Evolutionary conservation across 306 rosid species (phyloP).

Genomic region (Cucurbita argyrosperma): DNA sequence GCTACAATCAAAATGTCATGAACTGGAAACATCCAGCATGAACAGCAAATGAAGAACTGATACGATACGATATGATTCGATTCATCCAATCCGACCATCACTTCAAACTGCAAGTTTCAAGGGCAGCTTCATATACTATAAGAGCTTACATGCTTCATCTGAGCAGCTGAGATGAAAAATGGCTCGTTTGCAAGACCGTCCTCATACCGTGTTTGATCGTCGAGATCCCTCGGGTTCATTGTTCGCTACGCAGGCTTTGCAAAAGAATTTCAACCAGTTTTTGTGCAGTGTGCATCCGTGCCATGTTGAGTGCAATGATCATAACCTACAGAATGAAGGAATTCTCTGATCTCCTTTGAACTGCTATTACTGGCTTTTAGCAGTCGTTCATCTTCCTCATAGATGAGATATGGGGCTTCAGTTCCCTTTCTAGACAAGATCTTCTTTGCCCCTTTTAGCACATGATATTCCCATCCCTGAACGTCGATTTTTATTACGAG

Average conservation of each 20-base stretch:
- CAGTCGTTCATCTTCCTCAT: conserved; percentile 86
- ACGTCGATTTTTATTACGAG: conserved; percentile 83
- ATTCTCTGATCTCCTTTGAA: conserved; percentile 56
- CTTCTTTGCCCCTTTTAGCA: conserved; percentile 76
- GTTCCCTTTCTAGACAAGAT: conserved; percentile 61
- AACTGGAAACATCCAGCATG: not conserved
- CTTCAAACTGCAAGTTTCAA: not conserved
- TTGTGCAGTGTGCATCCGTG: conserved; percentile 89
- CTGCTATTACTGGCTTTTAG: conserved; percentile 84
- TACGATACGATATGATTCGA: not conserved
- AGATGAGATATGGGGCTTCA: conserved; percentile 88
- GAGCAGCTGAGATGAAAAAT: not conserved
- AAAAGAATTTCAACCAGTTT: conserved; percentile 29
- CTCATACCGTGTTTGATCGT: not conserved
- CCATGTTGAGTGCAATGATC: conserved; percentile 65
- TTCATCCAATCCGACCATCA: not conserved
- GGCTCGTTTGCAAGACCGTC: not conserved
- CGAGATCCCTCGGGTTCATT: not conserved
- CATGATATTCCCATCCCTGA: conserved; percentile 98
- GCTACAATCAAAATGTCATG: not conserved
- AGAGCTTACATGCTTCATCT: not conserved
- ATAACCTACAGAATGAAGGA: conserved; percentile 65
- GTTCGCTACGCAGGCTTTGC: not conserved
- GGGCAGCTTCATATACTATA: not conserved
- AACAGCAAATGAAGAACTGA: not conserved